These are phyloP conservation scores for Tuber umbilicatum DNA, from an alignment of 495 filamentous ascomycete genomes.

Conservation along the genomic window DNA sequence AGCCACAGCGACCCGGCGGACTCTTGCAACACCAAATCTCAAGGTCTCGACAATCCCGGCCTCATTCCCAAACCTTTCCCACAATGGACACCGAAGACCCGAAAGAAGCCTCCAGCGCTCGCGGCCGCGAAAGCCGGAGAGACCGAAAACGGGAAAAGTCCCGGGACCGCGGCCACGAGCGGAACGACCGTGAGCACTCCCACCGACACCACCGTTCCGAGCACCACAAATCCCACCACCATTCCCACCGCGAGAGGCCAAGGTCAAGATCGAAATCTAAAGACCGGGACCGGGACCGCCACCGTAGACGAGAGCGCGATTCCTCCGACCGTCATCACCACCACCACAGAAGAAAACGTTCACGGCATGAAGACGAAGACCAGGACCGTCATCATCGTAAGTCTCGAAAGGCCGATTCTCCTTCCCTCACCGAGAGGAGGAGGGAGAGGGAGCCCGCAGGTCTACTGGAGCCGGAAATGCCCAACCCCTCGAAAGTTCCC, in stretches of 20 bases:
- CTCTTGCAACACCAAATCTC: conserved; percentile 9
- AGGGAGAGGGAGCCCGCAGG: conserved; percentile 43
- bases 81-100: conserved; percentile 11
- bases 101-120: neutral
- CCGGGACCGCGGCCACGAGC: conserved; percentile 45
- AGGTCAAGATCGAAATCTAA: conserved; percentile 38
- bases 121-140: conserved; percentile 12
- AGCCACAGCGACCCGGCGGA: neutral
- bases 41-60: conserved; percentile 26
- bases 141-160: conserved; percentile 9
- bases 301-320: neutral
- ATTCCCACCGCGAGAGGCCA: conserved; percentile 39
- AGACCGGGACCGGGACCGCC: conserved; percentile 42
- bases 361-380: conserved; percentile 46
- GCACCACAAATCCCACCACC: conserved; percentile 16
- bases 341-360: conserved; percentile 44
- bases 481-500: conserved; percentile 32
- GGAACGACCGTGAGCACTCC: conserved; percentile 41
- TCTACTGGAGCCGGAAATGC: conserved; percentile 47
- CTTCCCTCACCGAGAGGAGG: conserved; percentile 17
- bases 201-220: conserved; percentile 33
- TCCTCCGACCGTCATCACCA: conserved; percentile 18
- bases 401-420: conserved; percentile 16
- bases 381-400: conserved; percentile 42
- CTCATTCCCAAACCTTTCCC: conserved; percentile 18